phyloP scores from a whole-genome alignment of 768 basidiomycete species.

The Tylopilus vinaceipallidus region DNA sequence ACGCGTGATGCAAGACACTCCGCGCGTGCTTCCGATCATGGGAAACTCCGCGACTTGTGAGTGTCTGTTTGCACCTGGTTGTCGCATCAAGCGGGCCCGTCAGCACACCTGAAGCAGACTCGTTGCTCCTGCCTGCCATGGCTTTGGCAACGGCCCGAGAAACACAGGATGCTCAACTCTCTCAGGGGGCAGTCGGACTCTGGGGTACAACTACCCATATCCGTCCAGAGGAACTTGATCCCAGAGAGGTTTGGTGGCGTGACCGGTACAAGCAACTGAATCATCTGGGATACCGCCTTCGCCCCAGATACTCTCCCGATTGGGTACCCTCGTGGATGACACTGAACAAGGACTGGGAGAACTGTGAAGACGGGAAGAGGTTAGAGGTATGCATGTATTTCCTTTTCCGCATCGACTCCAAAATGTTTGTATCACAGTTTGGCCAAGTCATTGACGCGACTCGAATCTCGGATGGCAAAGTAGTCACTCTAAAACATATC shows the following conservation, averaged over 20 bases:
- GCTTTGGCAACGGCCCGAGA: neutral
- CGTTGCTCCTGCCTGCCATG: neutral
- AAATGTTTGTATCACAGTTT: neutral
- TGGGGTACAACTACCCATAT: neutral
- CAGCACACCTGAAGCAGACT: too few relatives aligned
- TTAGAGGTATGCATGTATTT: neutral
- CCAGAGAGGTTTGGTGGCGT: conserved; percentile 6
- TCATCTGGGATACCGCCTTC: neutral
- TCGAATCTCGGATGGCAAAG: conserved; percentile 25
- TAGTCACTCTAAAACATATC: conserved; percentile 32
- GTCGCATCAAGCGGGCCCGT: too few relatives aligned
- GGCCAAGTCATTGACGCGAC: conserved; percentile 9
- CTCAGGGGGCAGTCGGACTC: neutral
- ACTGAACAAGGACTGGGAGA: neutral
- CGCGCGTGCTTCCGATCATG: conserved; percentile 5
- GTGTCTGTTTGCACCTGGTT: conserved; percentile 6
- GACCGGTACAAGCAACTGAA: neutral
- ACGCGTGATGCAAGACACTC: too few relatives aligned
- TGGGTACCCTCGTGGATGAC: neutral
- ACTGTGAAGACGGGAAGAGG: neutral
- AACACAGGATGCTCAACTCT: neutral
- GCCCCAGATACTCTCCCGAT: too few relatives aligned
- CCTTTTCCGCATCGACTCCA: neutral
- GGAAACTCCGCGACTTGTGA: neutral
- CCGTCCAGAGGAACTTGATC: conserved; percentile 4